Percentiles rank a stretch among this genome's conserved stretches.
phyloP scores from a whole-genome alignment of 805 yeast species.

The Aciculoconidium aculeatum region DNA sequence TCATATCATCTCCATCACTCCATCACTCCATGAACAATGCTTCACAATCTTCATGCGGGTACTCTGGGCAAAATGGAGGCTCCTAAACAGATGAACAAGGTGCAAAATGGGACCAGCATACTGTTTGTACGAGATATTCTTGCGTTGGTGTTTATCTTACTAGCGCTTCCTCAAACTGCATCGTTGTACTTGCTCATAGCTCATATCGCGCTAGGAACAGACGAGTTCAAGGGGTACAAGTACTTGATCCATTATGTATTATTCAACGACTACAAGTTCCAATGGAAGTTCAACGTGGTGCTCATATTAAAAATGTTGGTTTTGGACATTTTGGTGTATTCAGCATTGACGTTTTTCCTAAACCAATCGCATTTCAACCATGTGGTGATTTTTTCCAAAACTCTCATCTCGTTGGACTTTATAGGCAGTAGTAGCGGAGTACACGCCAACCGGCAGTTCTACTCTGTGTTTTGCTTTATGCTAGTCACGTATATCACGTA shows the following conservation, averaged over 20 bases:
- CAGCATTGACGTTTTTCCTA: slow-evolving; percentile 1
- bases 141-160: slow-evolving; percentile 10
- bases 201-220: slow-evolving; percentile 10
- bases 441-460: slow-evolving; percentile 6
- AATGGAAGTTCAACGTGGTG: slow-evolving; percentile 1
- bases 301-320: slow-evolving; percentile 1
- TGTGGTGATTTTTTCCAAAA: slow-evolving; percentile 10
- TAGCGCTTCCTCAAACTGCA: slow-evolving; percentile 10
- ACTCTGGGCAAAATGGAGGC: too few species aligned
- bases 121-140: slow-evolving; percentile 10
- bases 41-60: too few species aligned
- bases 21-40: too few species aligned
- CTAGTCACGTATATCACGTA: slow-evolving; percentile 12
- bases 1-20: too few species aligned
- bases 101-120: too few species aligned
- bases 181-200: slow-evolving; percentile 8
- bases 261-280: slow-evolving; percentile 4
- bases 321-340: slow-evolving; percentile 1
- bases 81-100: too few species aligned
- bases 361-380: slow-evolving; percentile 10
- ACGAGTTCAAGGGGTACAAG: slow-evolving; percentile 11
- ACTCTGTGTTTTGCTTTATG: slow-evolving; percentile 10
- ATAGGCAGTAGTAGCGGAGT: slow-evolving; percentile 8
- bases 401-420: slow-evolving; percentile 11
- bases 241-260: slow-evolving; percentile 7